Conservation (phyloP, 176 grass and related monocot species). For the Luzula sylvatica region DNA sequence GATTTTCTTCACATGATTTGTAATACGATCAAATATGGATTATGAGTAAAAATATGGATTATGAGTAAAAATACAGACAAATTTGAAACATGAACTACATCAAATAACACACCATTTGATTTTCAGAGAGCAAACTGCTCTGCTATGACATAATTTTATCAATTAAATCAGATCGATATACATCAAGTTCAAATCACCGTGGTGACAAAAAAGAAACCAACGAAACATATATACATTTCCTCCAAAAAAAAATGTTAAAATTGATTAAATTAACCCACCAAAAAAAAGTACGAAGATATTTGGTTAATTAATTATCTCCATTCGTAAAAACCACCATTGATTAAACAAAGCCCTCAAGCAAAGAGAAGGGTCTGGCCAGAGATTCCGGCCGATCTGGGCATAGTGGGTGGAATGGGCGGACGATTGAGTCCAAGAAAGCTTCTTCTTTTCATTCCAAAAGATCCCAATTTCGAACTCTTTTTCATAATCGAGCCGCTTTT, state of each 20-base stretch:
- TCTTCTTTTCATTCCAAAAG: slow-evolving; percentile 5
- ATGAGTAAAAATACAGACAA: no score
- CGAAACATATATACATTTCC: slow-evolving; percentile 3
- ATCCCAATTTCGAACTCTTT: slow-evolving; percentile 13
- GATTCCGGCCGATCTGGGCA: slow-evolving; percentile 12
- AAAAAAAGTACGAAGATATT: slow-evolving; percentile 14
- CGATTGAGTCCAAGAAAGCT: slow-evolving; percentile 19
- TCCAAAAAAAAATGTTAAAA: slow-evolving; percentile 4
- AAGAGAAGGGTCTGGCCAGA: slow-evolving; percentile 19
- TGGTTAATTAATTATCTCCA: slow-evolving; percentile 10
- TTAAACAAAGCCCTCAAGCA: slow-evolving; percentile 8
- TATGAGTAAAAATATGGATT: no score
- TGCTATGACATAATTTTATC: no score
- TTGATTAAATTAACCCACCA: not conserved
- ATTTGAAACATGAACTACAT: no score
- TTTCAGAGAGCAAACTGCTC: no score
- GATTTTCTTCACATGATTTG: no score
- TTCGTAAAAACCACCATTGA: slow-evolving; percentile 4
- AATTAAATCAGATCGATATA: no score
- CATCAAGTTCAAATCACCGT: no score
- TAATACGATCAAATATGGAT: no score
- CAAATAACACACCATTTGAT: no score
- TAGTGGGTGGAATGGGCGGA: not conserved
- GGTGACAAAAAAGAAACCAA: not conserved
- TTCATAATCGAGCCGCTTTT: slow-evolving; percentile 21